phyloP scores from a whole-genome alignment of 208 protist genomes.

The Hexamita inflata region DNA sequence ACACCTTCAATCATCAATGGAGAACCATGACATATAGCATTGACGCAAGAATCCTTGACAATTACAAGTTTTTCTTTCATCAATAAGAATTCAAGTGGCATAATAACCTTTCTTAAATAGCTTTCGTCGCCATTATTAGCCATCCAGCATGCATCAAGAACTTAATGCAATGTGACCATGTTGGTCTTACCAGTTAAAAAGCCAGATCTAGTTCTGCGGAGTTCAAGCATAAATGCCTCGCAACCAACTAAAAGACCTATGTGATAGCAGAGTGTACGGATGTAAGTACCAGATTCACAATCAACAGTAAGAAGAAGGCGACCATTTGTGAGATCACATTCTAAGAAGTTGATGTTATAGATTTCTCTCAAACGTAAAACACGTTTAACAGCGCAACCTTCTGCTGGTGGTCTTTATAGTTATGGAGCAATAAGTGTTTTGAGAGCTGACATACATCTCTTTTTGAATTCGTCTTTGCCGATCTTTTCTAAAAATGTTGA shows the following conservation, averaged over 20 bases:
- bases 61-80: conserved; percentile 90
- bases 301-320: conserved; percentile 88
- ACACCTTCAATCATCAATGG: conserved; percentile 94
- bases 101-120: conserved; percentile 82
- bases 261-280: conserved; percentile 97
- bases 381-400: conserved; percentile 86
- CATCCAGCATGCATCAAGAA: conserved; percentile 93
- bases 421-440: conserved; percentile 86
- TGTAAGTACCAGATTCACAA: conserved; percentile 99
- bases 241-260: conserved; percentile 89
- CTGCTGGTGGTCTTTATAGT: conserved; percentile 92
- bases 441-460: conserved; percentile 55
- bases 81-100: conserved; percentile 89
- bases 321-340: conserved; percentile 86
- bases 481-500: background rate
- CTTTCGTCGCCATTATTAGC: conserved; percentile 86
- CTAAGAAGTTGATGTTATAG: conserved; percentile 88
- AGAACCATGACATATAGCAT: conserved; percentile 96
- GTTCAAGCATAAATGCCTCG: conserved; percentile 96
- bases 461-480: background rate
- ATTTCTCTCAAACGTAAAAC: conserved; percentile 94
- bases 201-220: conserved; percentile 87
- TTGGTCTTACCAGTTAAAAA: conserved; percentile 66
- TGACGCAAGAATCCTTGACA: conserved; percentile 94
- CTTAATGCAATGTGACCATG: conserved; percentile 96